Percentiles rank a stretch among this genome's conserved stretches.
Conservation (phyloP, 2,329 filamentous ascomycete genomes). For the Colletotrichum viniferum region DNA sequence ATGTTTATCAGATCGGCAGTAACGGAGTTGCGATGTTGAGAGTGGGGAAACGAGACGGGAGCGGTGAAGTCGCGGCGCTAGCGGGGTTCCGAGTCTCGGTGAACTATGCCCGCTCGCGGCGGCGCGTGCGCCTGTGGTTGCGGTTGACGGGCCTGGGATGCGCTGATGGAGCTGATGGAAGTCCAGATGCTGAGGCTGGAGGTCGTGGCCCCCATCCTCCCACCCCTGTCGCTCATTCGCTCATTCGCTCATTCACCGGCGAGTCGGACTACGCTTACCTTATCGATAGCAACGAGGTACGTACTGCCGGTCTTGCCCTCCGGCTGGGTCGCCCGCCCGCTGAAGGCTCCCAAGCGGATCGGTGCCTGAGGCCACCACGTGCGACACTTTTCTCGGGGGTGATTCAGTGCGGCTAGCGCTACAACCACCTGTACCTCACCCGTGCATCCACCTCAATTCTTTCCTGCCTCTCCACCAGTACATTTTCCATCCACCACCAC, state of each 20-base stretch:
- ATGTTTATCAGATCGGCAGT: neutral
- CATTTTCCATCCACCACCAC: slow-evolving; percentile 26
- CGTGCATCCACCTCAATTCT: slow-evolving; percentile 38
- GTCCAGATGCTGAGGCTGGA: neutral
- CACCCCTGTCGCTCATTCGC: neutral
- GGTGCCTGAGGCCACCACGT: slow-evolving; percentile 8
- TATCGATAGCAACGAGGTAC: neutral
- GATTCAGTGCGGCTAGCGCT: slow-evolving; percentile 22
- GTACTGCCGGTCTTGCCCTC: neutral
- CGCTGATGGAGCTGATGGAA: too few relatives aligned
- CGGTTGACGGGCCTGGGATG: neutral
- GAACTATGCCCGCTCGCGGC: slow-evolving; percentile 3
- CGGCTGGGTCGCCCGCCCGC: neutral
- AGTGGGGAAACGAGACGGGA: slow-evolving; percentile 4
- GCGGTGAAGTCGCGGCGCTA: neutral
- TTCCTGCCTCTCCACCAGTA: slow-evolving; percentile 39
- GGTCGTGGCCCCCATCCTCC: neutral
- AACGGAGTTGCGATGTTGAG: slow-evolving; percentile 1
- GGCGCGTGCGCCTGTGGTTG: neutral
- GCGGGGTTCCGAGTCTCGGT: slow-evolving; percentile 19
- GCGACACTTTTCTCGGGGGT: slow-evolving; percentile 8
- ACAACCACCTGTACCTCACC: slow-evolving; percentile 22
- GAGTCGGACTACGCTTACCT: neutral
- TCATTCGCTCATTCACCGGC: neutral
- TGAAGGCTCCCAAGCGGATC: neutral